Base-by-base conservation (phyloP, 108 stramenopile species). In the Cyclotella baltica region DNA sequence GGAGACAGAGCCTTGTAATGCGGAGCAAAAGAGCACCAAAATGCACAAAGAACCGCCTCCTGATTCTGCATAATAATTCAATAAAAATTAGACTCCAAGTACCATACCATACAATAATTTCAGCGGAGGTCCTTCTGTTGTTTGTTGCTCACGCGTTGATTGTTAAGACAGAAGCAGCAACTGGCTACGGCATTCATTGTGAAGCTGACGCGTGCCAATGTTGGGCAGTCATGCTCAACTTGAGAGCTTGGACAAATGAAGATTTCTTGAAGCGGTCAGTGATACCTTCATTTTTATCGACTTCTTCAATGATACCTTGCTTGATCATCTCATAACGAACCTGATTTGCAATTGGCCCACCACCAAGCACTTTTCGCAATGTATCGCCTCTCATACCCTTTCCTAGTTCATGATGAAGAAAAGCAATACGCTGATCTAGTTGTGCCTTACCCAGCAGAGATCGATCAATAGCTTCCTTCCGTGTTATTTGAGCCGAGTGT, bases 361-460 rank as follows among this genome's bases (percentile, higher is more conserved):
- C 92, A 11, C 92, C 92, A 33, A 90, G 63, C 13, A 91, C 77
- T 55, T 83, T 87, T 5, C 92, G 88, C 5, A 93, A 28, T 15
- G 88, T 61, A 70, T 93, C 92, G 11, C 92, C 92, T 71, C 73
- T 88, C 2, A 70, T 65, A 6, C 90, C 90, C 63, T 90, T 91
- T 37, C 93, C 93, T 34, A 91, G 58, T 61, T 91, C 87, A 25
- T 87, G 89, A 68, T 89, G 89, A 46, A 94, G 87, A 83, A 81
- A 90, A 9, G 85, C 89, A 61, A 94, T 94, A 11, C 93, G 76
- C 71, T 92, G 89, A 51, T 94, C 93, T 40, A 90, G 76, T 64
- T 87, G 88, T 9, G 81, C 72, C 37, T 55, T 76, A 20, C 90
- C 90, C 11, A 87, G 73, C 10, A 62, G 43, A 56, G 87, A 83